phyloP scores from a whole-genome alignment of 1,284 basidiomycete genomes.

The Sparassis latifolia region DNA sequence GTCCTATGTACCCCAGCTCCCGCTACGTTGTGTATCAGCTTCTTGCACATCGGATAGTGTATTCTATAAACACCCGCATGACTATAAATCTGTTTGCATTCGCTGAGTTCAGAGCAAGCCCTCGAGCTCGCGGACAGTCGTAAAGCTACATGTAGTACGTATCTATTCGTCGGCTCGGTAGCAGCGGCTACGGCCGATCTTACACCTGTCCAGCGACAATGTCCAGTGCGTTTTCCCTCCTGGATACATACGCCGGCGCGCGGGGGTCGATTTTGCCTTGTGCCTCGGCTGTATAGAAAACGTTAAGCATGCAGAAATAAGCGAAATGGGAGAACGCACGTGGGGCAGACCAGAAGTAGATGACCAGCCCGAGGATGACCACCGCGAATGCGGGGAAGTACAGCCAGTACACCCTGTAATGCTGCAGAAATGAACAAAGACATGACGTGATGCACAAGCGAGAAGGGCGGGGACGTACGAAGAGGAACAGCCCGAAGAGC shows the following conservation, averaged over 20 bases:
- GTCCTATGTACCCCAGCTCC: background rate
- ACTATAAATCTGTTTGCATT: background rate
- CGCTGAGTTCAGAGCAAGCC: background rate
- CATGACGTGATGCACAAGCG: background rate
- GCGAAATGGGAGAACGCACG: slow-evolving; percentile 41
- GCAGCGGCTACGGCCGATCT: background rate
- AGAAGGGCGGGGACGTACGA: slow-evolving; percentile 26
- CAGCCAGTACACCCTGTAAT: slow-evolving; percentile 76
- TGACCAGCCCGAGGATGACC: slow-evolving; percentile 64
- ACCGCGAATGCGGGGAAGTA: slow-evolving; percentile 74
- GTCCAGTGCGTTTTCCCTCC: slow-evolving; percentile 17
- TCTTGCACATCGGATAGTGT: background rate
- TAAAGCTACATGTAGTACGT: background rate
- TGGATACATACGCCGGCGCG: slow-evolving; percentile 54
- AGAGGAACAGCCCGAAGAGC: slow-evolving; percentile 54
- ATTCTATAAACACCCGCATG: background rate
- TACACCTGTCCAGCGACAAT: slow-evolving; percentile 21
- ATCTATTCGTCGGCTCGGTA: background rate
- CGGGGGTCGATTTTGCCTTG: slow-evolving; percentile 63
- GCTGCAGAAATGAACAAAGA: slow-evolving; percentile 34
- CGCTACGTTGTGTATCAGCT: background rate
- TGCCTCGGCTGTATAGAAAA: slow-evolving; percentile 51
- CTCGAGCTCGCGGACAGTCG: background rate
- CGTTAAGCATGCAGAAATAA: slow-evolving; percentile 1
- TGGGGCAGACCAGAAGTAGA: slow-evolving; percentile 78